Evolutionary conservation across 2,329 filamentous ascomycete species (phyloP).

Genomic region (Metarhizium guizhouense): DNA sequence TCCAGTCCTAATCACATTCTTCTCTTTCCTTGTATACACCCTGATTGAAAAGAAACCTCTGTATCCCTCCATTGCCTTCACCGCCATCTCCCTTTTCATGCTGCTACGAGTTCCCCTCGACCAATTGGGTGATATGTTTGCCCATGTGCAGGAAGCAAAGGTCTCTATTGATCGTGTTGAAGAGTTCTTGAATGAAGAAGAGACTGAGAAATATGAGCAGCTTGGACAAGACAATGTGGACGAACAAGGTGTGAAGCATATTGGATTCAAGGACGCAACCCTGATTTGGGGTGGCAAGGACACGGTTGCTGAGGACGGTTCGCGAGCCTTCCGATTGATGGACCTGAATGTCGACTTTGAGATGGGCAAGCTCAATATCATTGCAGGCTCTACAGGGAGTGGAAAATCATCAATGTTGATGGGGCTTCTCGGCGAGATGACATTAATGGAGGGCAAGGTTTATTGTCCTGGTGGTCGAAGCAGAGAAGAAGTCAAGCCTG

Average conservation of each 20-base stretch:
- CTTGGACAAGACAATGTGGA: slow-evolving; percentile 62
- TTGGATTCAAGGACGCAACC: slow-evolving; percentile 77
- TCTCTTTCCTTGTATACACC: slow-evolving; percentile 92
- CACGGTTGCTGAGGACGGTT: slow-evolving; percentile 51
- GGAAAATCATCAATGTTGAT: slow-evolving; percentile 95
- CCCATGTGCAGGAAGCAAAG: slow-evolving; percentile 94
- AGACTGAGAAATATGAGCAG: slow-evolving; percentile 92
- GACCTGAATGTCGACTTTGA: slow-evolving; percentile 76
- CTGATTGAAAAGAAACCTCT: slow-evolving; percentile 81
- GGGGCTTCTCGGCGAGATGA: slow-evolving; percentile 96
- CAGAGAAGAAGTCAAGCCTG: slow-evolving; percentile 72
- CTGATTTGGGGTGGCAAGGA: slow-evolving; percentile 80
- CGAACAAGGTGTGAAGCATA: slow-evolving; percentile 60
- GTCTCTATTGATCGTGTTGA: slow-evolving; percentile 96
- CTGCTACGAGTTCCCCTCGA: slow-evolving; percentile 88
- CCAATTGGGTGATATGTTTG: slow-evolving; percentile 96
- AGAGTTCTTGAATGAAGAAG: slow-evolving; percentile 84
- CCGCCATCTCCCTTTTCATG: slow-evolving; percentile 90
- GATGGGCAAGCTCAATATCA: slow-evolving; percentile 81
- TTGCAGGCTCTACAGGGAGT: slow-evolving; percentile 86
- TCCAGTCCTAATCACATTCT: slow-evolving; percentile 89
- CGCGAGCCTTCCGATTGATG: slow-evolving; percentile 73
- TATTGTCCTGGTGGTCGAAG: slow-evolving; percentile 78
- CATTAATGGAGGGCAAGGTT: slow-evolving; percentile 67
- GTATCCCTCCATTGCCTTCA: slow-evolving; percentile 89